Base-by-base conservation (phyloP, 441 rosid genomes). In the Corymbia citriodora region DNA sequence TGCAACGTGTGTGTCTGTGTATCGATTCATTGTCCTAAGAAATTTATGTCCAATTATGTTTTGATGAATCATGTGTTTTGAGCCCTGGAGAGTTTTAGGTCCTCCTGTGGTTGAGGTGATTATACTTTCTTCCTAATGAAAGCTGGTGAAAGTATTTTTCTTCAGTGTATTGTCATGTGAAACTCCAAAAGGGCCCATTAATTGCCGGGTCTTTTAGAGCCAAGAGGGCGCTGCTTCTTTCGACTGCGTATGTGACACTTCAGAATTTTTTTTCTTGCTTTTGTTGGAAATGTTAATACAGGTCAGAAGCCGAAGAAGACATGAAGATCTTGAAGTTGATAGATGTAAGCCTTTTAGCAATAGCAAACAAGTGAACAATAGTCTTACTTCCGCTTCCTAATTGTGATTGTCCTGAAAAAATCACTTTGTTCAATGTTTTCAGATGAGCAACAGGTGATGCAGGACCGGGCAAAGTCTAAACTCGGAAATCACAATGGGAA, bases 321-420 rank as follows among this genome's bases (percentile, higher is more conserved):
- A 55, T 19, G 92, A 88, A 90, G 87, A 90, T 90, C 90, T 83
- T 72, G 92, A 82, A 49, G 89, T 72, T 48, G 90, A 91, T 87
- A 31, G 70, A 25, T 92, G 95, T 93, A 88, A 89, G 92, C 65
- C 68, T 93, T 92, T 72, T 87, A 49, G 53, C 89, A n/a, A 87
- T 91, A 49, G 70, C 90, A 72, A 74, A 48, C 87, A 61, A 55
- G 55, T 59, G 61, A 82, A 72, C 87, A 70, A 79, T 48, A 10
- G 36, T 29, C 48, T 31, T 31, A 87, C 87, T 52, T 40, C 27
- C 55, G 45, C 55, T 88, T 65, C 81, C 83, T 55, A 90, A 82
- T 65, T 31, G 74, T 49, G 68, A 82, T 82, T 85, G 48, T 7
- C 55, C 40, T 63, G 61, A 63, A 81, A 63, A 81, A 85, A 79